A percentile compares a stretch with the other conserved stretches of the same genome.
phyloP scores from a whole-genome alignment of 163 green algal genomes.

The Prototheca stagnorum region DNA sequence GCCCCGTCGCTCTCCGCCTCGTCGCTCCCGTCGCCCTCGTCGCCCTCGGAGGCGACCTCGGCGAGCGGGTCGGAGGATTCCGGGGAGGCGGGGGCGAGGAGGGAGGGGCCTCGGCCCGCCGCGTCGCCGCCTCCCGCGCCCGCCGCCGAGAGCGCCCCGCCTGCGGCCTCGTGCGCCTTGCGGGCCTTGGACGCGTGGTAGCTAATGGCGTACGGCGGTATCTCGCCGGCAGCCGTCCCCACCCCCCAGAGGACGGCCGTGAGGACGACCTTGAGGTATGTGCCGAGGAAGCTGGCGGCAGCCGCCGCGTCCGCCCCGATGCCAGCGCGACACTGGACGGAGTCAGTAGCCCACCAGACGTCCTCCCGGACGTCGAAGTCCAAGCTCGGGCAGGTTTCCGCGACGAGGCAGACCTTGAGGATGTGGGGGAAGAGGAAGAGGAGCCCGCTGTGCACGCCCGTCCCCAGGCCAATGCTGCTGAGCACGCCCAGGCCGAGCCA shows the following conservation, averaged over 20 bases:
- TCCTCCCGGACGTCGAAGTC: slow-evolving; percentile 26
- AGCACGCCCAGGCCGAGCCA: slow-evolving; percentile 77
- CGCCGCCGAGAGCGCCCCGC: no score
- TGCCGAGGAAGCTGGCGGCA: slow-evolving; percentile 32
- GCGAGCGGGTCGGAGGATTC: no score
- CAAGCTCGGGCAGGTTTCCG: slow-evolving; percentile 43
- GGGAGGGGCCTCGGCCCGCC: no score
- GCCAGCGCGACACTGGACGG: slow-evolving; percentile 39
- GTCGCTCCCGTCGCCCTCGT: slow-evolving; percentile 28
- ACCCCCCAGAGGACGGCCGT: slow-evolving; percentile 67
- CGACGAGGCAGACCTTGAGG: slow-evolving; percentile 68
- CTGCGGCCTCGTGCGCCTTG: slow-evolving; percentile 37
- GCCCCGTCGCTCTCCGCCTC: background rate
- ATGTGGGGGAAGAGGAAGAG: slow-evolving; percentile 93
- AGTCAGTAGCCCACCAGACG: slow-evolving; percentile 36
- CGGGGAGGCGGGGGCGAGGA: no score
- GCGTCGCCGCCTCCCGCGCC: no score
- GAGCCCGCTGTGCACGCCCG: slow-evolving; percentile 83
- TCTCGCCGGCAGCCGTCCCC: slow-evolving; percentile 76
- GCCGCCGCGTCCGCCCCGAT: background rate
- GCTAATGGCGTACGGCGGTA: slow-evolving; percentile 75
- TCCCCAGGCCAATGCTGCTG: slow-evolving; percentile 78
- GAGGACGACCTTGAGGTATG: slow-evolving; percentile 49
- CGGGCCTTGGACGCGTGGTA: slow-evolving; percentile 64
- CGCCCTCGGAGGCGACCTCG: slow-evolving; percentile 15